phyloP scores from a whole-genome alignment of 2,329 filamentous ascomycete genomes.

The Talaromyces pinophilus region DNA sequence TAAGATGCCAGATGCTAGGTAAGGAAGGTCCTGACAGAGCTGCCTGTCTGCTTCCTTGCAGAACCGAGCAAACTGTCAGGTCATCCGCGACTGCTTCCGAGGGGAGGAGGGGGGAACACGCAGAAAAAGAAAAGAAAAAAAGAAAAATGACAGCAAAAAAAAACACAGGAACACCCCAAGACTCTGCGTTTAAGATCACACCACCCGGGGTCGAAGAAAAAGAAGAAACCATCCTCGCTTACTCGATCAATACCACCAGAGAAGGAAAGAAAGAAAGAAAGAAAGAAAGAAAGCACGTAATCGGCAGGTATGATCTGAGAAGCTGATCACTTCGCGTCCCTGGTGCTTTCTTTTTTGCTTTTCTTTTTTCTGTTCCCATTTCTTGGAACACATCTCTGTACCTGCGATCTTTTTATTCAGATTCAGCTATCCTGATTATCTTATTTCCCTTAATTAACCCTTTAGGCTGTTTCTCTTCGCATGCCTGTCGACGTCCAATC shows the following conservation, averaged over 20 bases:
- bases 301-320: constrained; percentile 6
- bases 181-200: neutral
- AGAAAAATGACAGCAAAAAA: neutral
- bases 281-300: neutral
- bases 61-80: constrained; percentile 10
- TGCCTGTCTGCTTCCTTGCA: constrained; percentile 15
- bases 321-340: neutral
- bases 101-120: neutral
- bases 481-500: constrained; percentile 9
- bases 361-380: neutral
- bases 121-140: constrained; percentile 11
- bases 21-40: constrained; percentile 9
- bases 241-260: neutral
- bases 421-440: neutral
- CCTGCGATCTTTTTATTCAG: constrained; percentile 5
- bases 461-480: constrained; percentile 10
- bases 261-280: neutral
- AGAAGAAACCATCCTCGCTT: constrained; percentile 9
- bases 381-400: neutral
- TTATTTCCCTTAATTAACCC: neutral
- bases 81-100: constrained; percentile 1
- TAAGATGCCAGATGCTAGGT: neutral
- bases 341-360: neutral
- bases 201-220: neutral
- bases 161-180: neutral